Percentiles rank a stretch among this genome's conserved stretches.
These are phyloP conservation scores for Iodosphaeria phyllophila DNA, from an alignment of 2,329 filamentous ascomycete genomes.

Conservation along the genomic window DNA sequence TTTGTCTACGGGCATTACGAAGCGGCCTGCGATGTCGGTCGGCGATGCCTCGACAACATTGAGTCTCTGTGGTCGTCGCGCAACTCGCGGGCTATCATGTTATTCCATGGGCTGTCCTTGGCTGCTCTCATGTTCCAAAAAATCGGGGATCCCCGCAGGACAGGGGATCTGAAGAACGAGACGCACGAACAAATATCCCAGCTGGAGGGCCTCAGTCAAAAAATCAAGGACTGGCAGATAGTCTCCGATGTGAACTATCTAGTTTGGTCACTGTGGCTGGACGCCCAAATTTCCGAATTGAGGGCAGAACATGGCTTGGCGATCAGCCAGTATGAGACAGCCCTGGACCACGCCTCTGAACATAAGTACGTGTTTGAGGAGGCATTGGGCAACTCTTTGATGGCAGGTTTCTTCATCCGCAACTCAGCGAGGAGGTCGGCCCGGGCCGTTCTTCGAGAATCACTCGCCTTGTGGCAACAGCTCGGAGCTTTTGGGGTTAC, in stretches of 20 bases:
- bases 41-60: conserved; percentile 24
- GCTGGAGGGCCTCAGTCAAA: conserved; percentile 34
- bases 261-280: conserved; percentile 47
- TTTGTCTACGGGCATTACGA: conserved; percentile 46
- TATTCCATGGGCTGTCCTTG: conserved; percentile 41
- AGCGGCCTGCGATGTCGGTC: conserved; percentile 37
- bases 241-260: conserved; percentile 55
- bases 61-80: conserved; percentile 38
- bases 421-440: conserved; percentile 48
- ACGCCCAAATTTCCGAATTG: conserved; percentile 50
- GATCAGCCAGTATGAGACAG: conserved; percentile 47
- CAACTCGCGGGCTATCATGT: conserved; percentile 34
- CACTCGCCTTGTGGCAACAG: conserved; percentile 47
- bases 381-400: conserved; percentile 53
- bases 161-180: conserved; percentile 23
- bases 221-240: conserved; percentile 43
- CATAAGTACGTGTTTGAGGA: conserved; percentile 53
- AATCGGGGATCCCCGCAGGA: conserved; percentile 25
- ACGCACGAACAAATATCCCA: conserved; percentile 29
- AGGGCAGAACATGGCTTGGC: conserved; percentile 34
- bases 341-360: conserved; percentile 52
- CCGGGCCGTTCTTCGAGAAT: conserved; percentile 47
- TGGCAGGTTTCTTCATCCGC: conserved; percentile 52
- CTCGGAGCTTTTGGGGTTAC: conserved; percentile 53
- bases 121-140: conserved; percentile 30